phyloP scores from a whole-genome alignment of 2,329 filamentous ascomycete species.

The Didymella arachidicola region DNA sequence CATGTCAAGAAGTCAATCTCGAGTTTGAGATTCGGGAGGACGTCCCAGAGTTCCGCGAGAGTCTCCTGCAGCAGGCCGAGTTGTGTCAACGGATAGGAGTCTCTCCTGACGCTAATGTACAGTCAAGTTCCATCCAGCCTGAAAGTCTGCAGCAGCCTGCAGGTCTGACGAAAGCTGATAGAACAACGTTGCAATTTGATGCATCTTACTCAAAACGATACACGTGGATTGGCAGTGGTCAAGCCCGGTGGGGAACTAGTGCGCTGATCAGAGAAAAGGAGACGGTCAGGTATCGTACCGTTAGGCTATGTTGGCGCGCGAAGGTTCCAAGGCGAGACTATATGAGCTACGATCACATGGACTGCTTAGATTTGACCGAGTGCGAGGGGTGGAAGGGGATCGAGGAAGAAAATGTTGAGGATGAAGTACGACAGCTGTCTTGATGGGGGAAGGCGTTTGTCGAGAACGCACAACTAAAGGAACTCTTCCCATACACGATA shows the following conservation, averaged over 20 bases:
- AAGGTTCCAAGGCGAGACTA: conserved; percentile 31
- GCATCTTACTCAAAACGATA: conserved; percentile 19
- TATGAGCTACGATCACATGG: conserved; percentile 34
- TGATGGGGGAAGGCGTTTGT: too few species aligned
- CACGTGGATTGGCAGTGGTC: conserved; percentile 27
- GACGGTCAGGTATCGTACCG: conserved; percentile 22
- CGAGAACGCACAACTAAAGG: too few species aligned
- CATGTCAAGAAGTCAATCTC: conserved; percentile 36
- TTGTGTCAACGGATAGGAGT: conserved; percentile 14
- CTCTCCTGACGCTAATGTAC: neutral
- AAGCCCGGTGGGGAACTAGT: conserved; percentile 19
- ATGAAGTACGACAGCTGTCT: neutral
- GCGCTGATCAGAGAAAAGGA: conserved; percentile 16
- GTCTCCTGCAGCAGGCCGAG: conserved; percentile 14
- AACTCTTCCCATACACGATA: too few species aligned
- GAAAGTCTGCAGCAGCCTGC: neutral
- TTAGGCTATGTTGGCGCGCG: conserved; percentile 34
- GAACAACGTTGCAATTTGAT: conserved; percentile 23
- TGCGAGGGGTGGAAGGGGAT: conserved; percentile 8
- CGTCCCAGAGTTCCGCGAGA: conserved; percentile 11
- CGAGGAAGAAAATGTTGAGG: neutral
- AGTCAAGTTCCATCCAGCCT: neutral
- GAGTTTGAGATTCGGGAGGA: conserved; percentile 34
- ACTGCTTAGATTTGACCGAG: conserved; percentile 27
- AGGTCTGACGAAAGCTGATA: conserved; percentile 19